Evolutionary conservation across 2,329 filamentous ascomycete species (phyloP).

Genomic region (Lecanosticta acicola): DNA sequence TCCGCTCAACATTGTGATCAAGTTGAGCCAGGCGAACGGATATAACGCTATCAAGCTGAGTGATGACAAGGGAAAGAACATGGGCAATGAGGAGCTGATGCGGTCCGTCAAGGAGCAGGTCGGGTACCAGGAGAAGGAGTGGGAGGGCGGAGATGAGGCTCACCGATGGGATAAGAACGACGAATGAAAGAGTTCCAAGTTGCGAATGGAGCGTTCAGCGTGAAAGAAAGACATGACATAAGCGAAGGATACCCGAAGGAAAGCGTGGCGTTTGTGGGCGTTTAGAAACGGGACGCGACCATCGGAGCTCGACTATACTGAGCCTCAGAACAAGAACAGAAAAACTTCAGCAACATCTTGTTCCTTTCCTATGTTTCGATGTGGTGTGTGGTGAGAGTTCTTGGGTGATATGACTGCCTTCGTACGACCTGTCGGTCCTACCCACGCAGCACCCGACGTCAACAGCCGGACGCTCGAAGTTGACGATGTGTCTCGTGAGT

Average conservation of each 20-base stretch:
- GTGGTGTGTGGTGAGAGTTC: no score
- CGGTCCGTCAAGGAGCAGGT: constrained; percentile 76
- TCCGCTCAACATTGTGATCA: constrained; percentile 96
- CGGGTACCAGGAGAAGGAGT: constrained; percentile 79
- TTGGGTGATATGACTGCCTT: not conserved
- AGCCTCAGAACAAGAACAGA: no score
- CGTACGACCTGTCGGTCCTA: not conserved
- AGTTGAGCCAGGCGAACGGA: constrained; percentile 78
- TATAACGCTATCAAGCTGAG: constrained; percentile 86
- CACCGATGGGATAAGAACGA: constrained; percentile 63
- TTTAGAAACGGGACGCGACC: no score
- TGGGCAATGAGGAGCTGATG: constrained; percentile 74
- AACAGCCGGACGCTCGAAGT: constrained; percentile 2
- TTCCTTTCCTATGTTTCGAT: no score
- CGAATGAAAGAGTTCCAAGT: not conserved
- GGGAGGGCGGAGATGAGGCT: constrained; percentile 78
- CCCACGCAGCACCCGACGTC: not conserved
- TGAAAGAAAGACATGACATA: not conserved
- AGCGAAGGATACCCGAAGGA: not conserved
- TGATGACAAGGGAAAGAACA: constrained; percentile 86
- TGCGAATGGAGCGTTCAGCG: no score
- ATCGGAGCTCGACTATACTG: no score
- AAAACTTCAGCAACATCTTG: no score
- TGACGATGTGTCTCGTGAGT: constrained; percentile 4
- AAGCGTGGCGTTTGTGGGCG: not conserved